These are phyloP conservation scores for Amanita jacksonii DNA, from an alignment of 768 basidiomycete genomes.

Conservation along the genomic window DNA sequence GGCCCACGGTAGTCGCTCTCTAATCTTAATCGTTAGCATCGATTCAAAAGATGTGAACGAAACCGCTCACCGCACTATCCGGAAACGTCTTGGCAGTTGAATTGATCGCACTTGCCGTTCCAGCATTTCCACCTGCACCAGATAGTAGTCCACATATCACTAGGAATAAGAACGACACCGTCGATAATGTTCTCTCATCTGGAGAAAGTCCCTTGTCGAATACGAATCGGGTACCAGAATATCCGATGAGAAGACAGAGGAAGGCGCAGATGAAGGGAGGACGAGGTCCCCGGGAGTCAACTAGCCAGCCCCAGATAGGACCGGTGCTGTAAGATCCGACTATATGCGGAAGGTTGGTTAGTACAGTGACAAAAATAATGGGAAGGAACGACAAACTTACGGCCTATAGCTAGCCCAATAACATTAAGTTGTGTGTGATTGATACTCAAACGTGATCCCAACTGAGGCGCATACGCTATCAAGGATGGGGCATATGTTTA, in stretches of 20 bases:
- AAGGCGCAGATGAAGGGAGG: conserved; percentile 54
- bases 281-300: conserved; percentile 65
- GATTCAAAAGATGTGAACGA: too few species aligned
- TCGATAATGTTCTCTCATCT: too few species aligned
- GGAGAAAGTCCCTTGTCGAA: conserved; percentile 7
- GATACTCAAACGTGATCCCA: conserved; percentile 62
- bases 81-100: neutral
- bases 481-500: neutral
- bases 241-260: conserved; percentile 55
- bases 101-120: conserved; percentile 15
- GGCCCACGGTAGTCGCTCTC: too few species aligned
- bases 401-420: conserved; percentile 66
- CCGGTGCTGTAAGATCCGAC: conserved; percentile 73
- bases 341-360: conserved; percentile 15
- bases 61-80: too few species aligned
- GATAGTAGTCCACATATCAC: conserved; percentile 60
- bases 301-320: conserved; percentile 71
- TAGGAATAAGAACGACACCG: conserved; percentile 34
- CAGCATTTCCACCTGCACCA: conserved; percentile 69
- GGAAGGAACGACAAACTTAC: conserved; percentile 36
- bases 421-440: conserved; percentile 77
- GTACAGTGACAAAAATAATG: too few species aligned
- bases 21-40: too few species aligned
- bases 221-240: conserved; percentile 44
- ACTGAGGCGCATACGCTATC: conserved; percentile 78